A percentile compares a stretch with the other conserved stretches of the same genome.
phyloP scores from a whole-genome alignment of 2,329 filamentous ascomycete species.

The Botryotinia narcissicola region DNA sequence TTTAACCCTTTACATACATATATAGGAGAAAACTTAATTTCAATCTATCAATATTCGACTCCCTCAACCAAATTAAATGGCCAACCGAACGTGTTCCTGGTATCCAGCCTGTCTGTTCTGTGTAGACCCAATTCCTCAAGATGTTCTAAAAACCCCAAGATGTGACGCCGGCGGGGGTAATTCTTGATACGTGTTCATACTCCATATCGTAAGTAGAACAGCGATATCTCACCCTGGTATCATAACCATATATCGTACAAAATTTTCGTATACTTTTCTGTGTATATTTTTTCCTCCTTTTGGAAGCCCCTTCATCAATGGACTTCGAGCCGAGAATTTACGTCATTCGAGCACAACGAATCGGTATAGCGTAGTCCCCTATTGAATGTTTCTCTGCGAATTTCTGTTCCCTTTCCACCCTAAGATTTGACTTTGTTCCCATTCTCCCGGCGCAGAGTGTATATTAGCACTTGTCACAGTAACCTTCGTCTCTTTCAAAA shows the following conservation, averaged over 20 bases:
- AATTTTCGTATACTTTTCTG: not conserved
- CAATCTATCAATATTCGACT: not conserved
- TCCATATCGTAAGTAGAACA: not conserved
- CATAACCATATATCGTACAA: constrained; percentile 7
- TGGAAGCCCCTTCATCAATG: not conserved
- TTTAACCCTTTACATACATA: not conserved
- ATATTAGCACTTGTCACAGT: constrained; percentile 29
- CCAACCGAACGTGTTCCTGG: not conserved
- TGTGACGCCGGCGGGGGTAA: not conserved
- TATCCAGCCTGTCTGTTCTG: not conserved
- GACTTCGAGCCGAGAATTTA: not conserved
- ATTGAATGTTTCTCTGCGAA: not conserved
- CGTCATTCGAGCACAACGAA: too few species aligned
- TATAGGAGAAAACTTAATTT: not conserved
- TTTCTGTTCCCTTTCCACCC: not conserved
- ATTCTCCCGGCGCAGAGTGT: constrained; percentile 25
- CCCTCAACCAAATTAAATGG: not conserved
- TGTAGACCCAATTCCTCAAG: not conserved
- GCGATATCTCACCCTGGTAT: constrained; percentile 7
- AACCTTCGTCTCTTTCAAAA: constrained; percentile 41
- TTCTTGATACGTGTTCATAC: not conserved
- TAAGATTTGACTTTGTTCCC: constrained; percentile 23
- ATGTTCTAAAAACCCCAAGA: not conserved
- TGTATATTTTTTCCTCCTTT: not conserved
- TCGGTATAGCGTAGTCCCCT: not conserved